Percentiles rank a stretch among this genome's conserved stretches.
phyloP scores from a whole-genome alignment of 1,284 basidiomycete genomes.

The Austroboletus novae-zelandiae region DNA sequence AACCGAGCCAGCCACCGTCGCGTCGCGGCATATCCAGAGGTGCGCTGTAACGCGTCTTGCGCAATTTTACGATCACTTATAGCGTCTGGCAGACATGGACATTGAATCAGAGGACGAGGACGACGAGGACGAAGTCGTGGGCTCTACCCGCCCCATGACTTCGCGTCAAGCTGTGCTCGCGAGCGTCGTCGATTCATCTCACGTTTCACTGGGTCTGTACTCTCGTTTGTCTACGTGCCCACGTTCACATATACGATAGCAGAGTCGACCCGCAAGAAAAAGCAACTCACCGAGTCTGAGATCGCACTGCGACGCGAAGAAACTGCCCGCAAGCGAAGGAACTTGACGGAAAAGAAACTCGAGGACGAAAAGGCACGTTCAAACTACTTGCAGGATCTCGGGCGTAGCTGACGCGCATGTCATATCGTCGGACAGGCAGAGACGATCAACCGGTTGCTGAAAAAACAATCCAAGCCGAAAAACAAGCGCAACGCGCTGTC shows the following conservation, averaged over 20 bases:
- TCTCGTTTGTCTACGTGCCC: neutral
- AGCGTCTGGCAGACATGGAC: slow-evolving; percentile 37
- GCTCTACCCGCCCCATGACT: slow-evolving; percentile 53
- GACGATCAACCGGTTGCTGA: slow-evolving; percentile 88
- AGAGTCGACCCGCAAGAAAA: slow-evolving; percentile 65
- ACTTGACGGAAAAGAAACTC: slow-evolving; percentile 85
- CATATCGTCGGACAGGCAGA: slow-evolving; percentile 50
- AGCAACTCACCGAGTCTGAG: slow-evolving; percentile 80
- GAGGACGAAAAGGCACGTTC: slow-evolving; percentile 83
- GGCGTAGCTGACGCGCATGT: neutral
- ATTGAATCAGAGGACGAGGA: slow-evolving; percentile 60
- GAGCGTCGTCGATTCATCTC: slow-evolving; percentile 61
- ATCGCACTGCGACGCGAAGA: slow-evolving; percentile 81
- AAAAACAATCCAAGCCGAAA: slow-evolving; percentile 77
- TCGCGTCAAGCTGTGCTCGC: slow-evolving; percentile 72
- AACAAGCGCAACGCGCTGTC: slow-evolving; percentile 57
- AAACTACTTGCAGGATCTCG: neutral
- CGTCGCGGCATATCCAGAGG: slow-evolving; percentile 32
- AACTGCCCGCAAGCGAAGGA: slow-evolving; percentile 81
- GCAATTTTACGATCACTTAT: neutral
- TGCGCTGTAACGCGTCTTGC: slow-evolving; percentile 3
- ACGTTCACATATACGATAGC: slow-evolving; percentile 27
- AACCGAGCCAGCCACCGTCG: slow-evolving; percentile 28
- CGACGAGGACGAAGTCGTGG: slow-evolving; percentile 35
- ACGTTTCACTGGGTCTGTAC: slow-evolving; percentile 45